Evolutionary conservation across 1,284 basidiomycete species (phyloP).

Genomic region (Testicularia cyperi): DNA sequence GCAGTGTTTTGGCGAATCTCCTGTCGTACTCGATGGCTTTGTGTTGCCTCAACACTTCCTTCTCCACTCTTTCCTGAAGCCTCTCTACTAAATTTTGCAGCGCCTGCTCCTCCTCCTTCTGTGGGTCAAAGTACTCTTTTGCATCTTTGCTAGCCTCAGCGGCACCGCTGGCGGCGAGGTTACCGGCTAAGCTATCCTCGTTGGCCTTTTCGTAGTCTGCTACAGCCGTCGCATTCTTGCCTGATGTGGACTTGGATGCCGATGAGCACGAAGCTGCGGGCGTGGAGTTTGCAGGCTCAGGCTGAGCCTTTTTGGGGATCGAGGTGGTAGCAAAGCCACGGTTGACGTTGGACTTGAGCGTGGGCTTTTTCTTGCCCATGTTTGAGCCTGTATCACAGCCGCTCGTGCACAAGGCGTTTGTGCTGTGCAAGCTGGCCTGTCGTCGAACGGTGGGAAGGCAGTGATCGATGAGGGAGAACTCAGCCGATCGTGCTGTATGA

Average conservation of each 20-base stretch:
- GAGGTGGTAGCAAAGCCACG: constrained; percentile 65
- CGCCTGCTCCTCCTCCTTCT: constrained; percentile 53
- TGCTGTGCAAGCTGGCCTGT: no score
- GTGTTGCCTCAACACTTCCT: constrained; percentile 74
- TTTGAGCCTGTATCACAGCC: no score
- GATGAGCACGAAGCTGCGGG: constrained; percentile 2
- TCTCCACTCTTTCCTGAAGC: constrained; percentile 83
- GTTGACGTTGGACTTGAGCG: constrained; percentile 49
- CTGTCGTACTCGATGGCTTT: constrained; percentile 81
- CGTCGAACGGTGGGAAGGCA: not conserved
- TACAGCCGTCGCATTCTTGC: constrained; percentile 25
- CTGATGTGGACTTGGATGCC: not conserved
- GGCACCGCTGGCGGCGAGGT: constrained; percentile 5
- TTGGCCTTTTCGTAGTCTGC: constrained; percentile 29
- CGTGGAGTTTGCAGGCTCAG: constrained; percentile 4
- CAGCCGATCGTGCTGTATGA: no score
- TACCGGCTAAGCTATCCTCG: constrained; percentile 27
- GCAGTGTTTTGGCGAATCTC: constrained; percentile 71
- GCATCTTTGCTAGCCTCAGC: constrained; percentile 4
- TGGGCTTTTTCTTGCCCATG: constrained; percentile 54
- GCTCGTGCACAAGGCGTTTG: no score
- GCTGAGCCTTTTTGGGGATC: constrained; percentile 71
- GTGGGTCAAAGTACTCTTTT: constrained; percentile 34
- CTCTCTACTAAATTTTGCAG: constrained; percentile 66
- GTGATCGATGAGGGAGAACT: no score